Base-by-base conservation (phyloP, 345 rosid genomes). In the Camelina hispida region DNA sequence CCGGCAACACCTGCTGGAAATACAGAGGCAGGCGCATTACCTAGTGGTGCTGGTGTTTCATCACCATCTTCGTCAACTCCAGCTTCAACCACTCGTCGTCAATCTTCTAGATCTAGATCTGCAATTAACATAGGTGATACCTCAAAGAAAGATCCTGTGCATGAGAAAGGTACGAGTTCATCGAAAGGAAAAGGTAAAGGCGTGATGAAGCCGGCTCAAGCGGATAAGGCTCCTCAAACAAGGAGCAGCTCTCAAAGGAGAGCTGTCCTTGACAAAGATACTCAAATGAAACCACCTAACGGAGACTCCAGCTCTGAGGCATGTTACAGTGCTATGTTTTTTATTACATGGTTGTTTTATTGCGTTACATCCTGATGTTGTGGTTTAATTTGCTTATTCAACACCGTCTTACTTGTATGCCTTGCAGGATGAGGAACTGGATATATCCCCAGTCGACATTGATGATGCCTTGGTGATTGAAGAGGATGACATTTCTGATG, bases 141-240 rank as follows among this genome's bases (percentile, higher is more conserved):
- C 9, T 59, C 90, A 42, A 89, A 74, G 82, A 96, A 84, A 73
- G 99, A 91, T 38, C 65, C 79, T 23, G 62, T 76, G 46, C 93
- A 57, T 72, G 98, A 91, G 80, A 93, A 89, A 83, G 83, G 87
- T 72, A 69, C 88, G 53, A 85, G 86, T 84, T 87, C 95, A 47
- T 93, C 96, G 0, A 95, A 90, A 82, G 99, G 96, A 38, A 95
- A 95, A 85, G 99, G 99, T 68, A 96, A 93, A 84, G 96, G 98
- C 71, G 96, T 96, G 74, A 73, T 96, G 85, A 96, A 89, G 83
- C 80, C 89, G 59, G 82, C 86, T 60, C 97, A 78, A 50, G 95
- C 84, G 62, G 99, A 87, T 73, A 79, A 87, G 83, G 96, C 96
- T 69, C 98, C 99, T 64, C 95, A 91, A 84, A 96, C 99, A 25